Evolutionary conservation across 2,329 filamentous ascomycete genomes (phyloP), one percentile per base, ranked within the genome.

Genomic region (Truncatella angustata): DNA sequence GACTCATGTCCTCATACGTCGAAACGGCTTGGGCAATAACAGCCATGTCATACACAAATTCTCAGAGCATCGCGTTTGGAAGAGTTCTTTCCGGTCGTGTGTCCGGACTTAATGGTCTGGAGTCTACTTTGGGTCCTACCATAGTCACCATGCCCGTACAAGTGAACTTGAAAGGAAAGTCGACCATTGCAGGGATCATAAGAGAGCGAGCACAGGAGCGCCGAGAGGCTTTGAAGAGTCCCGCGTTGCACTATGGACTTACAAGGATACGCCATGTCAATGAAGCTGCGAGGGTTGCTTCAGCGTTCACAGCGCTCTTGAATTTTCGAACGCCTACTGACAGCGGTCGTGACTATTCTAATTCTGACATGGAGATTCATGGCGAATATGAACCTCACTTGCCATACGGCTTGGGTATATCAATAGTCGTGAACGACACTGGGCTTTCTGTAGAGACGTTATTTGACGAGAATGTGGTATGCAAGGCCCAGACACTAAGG

Each of bases 1-100:
- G 40, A 4, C 55, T 49, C 16, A 11, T 57, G 6, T 51, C 56
- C 3, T 55, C 49, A 3, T 58, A 50, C 23, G 46, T 54, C 5
- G 54, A 58, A 23, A 37, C 44, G 14, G 56, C 56, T 12, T 58
- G 56, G 56, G 56, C 51, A 24, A 26, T 58, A 36, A 58, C 56
- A 14, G 35, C 36, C 16, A 43, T 48, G 10, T 39, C 44, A 2
- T 58, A 58, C 35, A 10, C 46, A 3, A 10, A 45, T 21, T 45
- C 39, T 28, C 54, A 58, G 10, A 56, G 49, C 28, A 28, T 58
- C 20, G 52, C 49, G 16, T 58, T 47, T 24, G 56, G 56, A 4
- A 32, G 43, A 16, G 50, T 58, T 5, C 34, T 54, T 36, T 56
- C 56, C 37, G 53, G 55, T 9, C 53, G 55, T 11, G 37, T 44